Conservation (phyloP, 2,329 filamentous ascomycete genomes). For the Ciborinia camelliae region DNA sequence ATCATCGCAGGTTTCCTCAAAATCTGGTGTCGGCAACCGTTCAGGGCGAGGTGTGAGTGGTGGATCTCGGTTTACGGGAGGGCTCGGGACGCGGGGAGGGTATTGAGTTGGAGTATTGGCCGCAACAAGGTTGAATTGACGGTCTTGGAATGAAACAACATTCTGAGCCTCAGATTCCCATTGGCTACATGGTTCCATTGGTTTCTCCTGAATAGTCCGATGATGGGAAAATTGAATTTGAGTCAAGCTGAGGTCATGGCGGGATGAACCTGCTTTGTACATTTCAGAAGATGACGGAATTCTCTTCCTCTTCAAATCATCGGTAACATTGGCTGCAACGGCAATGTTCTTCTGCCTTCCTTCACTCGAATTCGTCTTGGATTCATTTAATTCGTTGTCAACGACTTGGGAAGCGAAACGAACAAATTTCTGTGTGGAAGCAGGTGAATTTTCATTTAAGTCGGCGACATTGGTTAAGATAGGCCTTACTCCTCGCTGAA, state of each 20-base stretch:
- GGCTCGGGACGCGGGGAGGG: slow-evolving; percentile 22
- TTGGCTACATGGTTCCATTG: not conserved
- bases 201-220: not conserved
- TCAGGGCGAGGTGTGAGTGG: slow-evolving; percentile 30
- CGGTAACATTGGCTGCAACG: not conserved
- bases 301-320: not conserved
- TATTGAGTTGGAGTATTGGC: slow-evolving; percentile 16
- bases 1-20: slow-evolving; percentile 23
- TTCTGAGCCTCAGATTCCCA: not conserved
- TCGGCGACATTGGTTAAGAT: not conserved
- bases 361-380: not conserved
- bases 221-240: not conserved
- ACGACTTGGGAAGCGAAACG: slow-evolving; percentile 25
- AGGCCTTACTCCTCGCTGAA: not conserved
- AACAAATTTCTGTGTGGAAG: slow-evolving; percentile 11
- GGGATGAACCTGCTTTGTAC: not conserved
- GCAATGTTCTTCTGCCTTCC: not conserved
- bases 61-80: slow-evolving; percentile 21
- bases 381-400: slow-evolving; percentile 21
- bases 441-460: not conserved
- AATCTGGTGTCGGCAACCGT: slow-evolving; percentile 31
- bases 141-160: not conserved
- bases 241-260: too few species aligned
- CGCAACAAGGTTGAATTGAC: not conserved
- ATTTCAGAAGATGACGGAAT: not conserved